Conservation (phyloP, 768 basidiomycete genomes). For the Podaxis sp. region DNA sequence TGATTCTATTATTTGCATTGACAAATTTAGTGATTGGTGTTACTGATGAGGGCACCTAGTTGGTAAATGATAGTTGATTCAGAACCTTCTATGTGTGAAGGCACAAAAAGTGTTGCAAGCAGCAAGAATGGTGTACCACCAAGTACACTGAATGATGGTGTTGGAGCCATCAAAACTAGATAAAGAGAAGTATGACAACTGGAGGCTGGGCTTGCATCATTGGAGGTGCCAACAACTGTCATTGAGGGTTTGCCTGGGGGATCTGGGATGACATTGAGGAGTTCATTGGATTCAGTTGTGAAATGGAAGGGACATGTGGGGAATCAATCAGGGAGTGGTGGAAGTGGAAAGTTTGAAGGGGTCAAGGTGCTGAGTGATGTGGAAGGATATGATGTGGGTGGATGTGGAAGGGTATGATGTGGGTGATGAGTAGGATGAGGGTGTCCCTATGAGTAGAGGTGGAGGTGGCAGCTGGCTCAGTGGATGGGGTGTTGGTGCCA, state of each 20-base stretch:
- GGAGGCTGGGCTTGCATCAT: neutral
- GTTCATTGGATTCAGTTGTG: conserved; percentile 40
- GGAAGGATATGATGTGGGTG: conserved; percentile 38
- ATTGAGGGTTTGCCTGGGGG: neutral
- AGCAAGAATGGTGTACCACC: conserved; percentile 46
- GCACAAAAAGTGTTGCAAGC: conserved; percentile 52
- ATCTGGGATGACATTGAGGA: conserved; percentile 25
- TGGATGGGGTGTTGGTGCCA: conserved; percentile 35
- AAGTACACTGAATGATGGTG: conserved; percentile 51
- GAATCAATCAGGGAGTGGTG: conserved; percentile 39
- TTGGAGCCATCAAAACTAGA: conserved; percentile 49
- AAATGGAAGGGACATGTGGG: conserved; percentile 19
- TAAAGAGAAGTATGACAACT: conserved; percentile 40
- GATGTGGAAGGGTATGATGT: conserved; percentile 52
- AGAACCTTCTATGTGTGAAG: conserved; percentile 60
- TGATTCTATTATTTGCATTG: neutral
- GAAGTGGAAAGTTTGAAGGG: conserved; percentile 60
- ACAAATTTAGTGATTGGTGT: neutral
- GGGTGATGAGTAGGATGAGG: conserved; percentile 40
- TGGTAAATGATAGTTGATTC: conserved; percentile 50
- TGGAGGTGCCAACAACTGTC: neutral
- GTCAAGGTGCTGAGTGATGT: conserved; percentile 67
- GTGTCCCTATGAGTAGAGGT: conserved; percentile 34
- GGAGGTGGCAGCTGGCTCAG: conserved; percentile 52
- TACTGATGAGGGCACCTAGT: neutral